These are phyloP conservation scores for Monosporozyma solicola DNA, from an alignment of 805 yeast genomes.

Conservation along the genomic window DNA sequence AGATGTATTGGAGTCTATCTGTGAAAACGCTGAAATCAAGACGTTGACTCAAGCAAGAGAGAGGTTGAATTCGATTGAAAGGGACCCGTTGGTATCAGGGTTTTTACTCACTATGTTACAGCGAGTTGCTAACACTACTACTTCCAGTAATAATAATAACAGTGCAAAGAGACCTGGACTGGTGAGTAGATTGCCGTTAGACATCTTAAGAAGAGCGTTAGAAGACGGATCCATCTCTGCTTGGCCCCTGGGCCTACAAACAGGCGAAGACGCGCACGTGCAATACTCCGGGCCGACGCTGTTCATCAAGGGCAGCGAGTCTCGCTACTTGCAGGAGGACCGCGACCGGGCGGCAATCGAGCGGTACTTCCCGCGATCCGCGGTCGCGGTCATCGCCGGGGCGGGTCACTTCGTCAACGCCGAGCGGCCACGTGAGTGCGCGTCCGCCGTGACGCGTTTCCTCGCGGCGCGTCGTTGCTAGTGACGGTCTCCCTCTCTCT, in stretches of 20 bases:
- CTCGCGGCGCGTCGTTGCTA: conserved; percentile 21
- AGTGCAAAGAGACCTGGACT: conserved; percentile 14
- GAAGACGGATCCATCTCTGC: conserved; percentile 29
- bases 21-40: conserved; percentile 37
- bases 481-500: too few species aligned
- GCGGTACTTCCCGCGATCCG: conserved; percentile 68
- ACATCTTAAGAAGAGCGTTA: conserved; percentile 35
- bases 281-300: conserved; percentile 50
- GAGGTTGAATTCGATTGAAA: conserved; percentile 54
- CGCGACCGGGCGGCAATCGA: conserved; percentile 60
- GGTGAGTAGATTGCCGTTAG: conserved; percentile 52
- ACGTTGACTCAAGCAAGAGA: conserved; percentile 60
- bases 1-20: conserved; percentile 49
- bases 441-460: conserved; percentile 53
- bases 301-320: conserved; percentile 70
- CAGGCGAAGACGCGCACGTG: conserved; percentile 12
- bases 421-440: conserved; percentile 74
- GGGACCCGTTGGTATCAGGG: conserved; percentile 52
- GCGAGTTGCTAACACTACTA: conserved; percentile 4
- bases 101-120: conserved; percentile 49
- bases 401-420: conserved; percentile 92
- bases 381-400: conserved; percentile 54
- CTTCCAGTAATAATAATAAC: too few species aligned
- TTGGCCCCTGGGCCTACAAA: conserved; percentile 17
- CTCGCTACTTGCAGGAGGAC: conserved; percentile 78